Percentiles rank a stretch among this genome's conserved stretches.
Evolutionary conservation across 805 yeast species (phyloP).

Genomic region (Saccharomyces jurei): DNA sequence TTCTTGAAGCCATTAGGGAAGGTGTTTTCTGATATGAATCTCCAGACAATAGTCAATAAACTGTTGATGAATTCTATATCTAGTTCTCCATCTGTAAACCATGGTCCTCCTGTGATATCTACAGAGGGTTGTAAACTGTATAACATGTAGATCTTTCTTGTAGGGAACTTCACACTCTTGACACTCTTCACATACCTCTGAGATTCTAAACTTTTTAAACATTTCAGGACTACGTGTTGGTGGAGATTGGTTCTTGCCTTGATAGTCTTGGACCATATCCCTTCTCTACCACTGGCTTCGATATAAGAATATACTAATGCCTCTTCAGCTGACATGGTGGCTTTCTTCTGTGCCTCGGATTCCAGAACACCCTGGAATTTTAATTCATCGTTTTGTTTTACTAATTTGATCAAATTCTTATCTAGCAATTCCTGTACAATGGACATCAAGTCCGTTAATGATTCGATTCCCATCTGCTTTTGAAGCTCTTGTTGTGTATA

Average conservation of each 20-base stretch:
- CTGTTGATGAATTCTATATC: constrained; percentile 90
- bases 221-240: constrained; percentile 80
- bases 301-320: constrained; percentile 85
- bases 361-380: constrained; percentile 68
- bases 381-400: constrained; percentile 57
- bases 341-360: constrained; percentile 68
- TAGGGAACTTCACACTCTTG: constrained; percentile 86
- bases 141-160: constrained; percentile 92
- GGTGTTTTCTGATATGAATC: constrained; percentile 68
- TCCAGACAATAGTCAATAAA: constrained; percentile 77
- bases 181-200: constrained; percentile 82
- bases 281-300: constrained; percentile 89
- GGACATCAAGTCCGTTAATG: constrained; percentile 38
- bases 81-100: constrained; percentile 94
- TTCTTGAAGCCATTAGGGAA: constrained; percentile 60
- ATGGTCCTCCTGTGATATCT: constrained; percentile 97
- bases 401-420: constrained; percentile 57
- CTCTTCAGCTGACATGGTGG: constrained; percentile 79
- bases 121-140: constrained; percentile 88
- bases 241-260: constrained; percentile 83
- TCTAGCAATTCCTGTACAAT: constrained; percentile 46
- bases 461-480: constrained; percentile 36
- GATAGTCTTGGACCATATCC: constrained; percentile 91
- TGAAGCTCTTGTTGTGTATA: constrained; percentile 67
- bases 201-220: constrained; percentile 69